phyloP scores from a whole-genome alignment of 2,329 filamentous ascomycete genomes.

The Fusarium sp. region DNA sequence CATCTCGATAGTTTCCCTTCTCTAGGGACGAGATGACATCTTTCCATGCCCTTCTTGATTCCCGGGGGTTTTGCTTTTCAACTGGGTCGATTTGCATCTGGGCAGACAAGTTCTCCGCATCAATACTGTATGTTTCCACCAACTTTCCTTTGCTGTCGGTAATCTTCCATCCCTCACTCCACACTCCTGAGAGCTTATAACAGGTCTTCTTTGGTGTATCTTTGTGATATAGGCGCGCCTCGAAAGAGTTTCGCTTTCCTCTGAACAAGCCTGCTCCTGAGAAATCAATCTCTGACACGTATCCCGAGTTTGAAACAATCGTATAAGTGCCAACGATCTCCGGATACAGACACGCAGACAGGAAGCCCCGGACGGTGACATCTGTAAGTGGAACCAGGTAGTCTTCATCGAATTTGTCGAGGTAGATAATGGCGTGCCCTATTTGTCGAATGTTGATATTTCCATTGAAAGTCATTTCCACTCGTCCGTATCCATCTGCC shows the following conservation, averaged over 20 bases:
- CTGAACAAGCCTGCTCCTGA: slow-evolving; percentile 59
- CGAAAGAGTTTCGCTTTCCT: slow-evolving; percentile 58
- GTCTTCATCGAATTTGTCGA: slow-evolving; percentile 64
- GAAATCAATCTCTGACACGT: slow-evolving; percentile 61
- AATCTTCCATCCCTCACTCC: slow-evolving; percentile 43
- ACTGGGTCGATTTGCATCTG: slow-evolving; percentile 51
- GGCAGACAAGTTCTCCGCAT: slow-evolving; percentile 47
- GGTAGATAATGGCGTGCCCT: slow-evolving; percentile 62
- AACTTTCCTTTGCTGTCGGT: slow-evolving; percentile 52
- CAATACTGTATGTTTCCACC: slow-evolving; percentile 55
- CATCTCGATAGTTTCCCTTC: slow-evolving; percentile 80
- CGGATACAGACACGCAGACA: slow-evolving; percentile 62
- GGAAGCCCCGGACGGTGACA: slow-evolving; percentile 62
- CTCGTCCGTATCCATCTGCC: slow-evolving; percentile 64
- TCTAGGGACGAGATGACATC: slow-evolving; percentile 80
- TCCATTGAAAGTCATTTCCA: slow-evolving; percentile 66
- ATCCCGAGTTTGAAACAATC: slow-evolving; percentile 61
- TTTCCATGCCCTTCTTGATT: slow-evolving; percentile 84
- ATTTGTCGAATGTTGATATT: slow-evolving; percentile 64
- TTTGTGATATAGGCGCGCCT: slow-evolving; percentile 58
- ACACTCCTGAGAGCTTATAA: slow-evolving; percentile 37
- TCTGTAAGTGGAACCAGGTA: slow-evolving; percentile 64
- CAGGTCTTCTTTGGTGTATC: slow-evolving; percentile 47
- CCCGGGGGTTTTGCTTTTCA: slow-evolving; percentile 81
- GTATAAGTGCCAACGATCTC: slow-evolving; percentile 62